Percentiles rank a stretch among this genome's conserved stretches.
phyloP scores from a whole-genome alignment of 345 rosid genomes.

The Populus deltoides region DNA sequence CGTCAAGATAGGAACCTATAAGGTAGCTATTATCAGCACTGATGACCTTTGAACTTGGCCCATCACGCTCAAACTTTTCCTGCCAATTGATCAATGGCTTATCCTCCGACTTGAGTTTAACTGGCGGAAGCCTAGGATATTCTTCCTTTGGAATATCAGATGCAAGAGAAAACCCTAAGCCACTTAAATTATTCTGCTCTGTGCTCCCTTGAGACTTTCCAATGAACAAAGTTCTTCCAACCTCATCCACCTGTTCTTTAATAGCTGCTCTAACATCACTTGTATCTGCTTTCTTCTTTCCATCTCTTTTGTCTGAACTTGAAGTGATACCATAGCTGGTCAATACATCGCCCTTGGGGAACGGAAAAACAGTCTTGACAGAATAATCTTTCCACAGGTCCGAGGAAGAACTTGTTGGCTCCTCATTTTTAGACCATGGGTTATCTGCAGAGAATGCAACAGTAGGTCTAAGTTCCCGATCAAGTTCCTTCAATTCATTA shows the following conservation, averaged over 20 bases:
- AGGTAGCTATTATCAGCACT: constrained; percentile 62
- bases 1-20: constrained; percentile 86
- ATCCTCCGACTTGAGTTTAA: constrained; percentile 91
- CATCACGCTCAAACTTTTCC: constrained; percentile 80
- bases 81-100: constrained; percentile 74
- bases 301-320: constrained; percentile 57
- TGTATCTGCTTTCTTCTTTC: constrained; percentile 54
- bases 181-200: constrained; percentile 47
- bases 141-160: constrained; percentile 73
- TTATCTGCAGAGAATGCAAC: constrained; percentile 37
- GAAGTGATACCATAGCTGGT: constrained; percentile 38
- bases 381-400: constrained; percentile 73
- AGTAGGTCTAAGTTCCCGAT: constrained; percentile 36
- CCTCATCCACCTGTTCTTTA: constrained; percentile 89
- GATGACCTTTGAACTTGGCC: constrained; percentile 47
- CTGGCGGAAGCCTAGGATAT: constrained; percentile 92
- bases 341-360: constrained; percentile 51
- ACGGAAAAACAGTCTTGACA: constrained; percentile 69
- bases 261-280: constrained; percentile 54
- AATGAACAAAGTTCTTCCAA: constrained; percentile 72
- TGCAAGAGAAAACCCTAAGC: constrained; percentile 50
- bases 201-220: constrained; percentile 55
- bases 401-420: constrained; percentile 38
- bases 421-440: constrained; percentile 50
- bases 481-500: constrained; percentile 45